A percentile compares a stretch with the other conserved stretches of the same genome.
These are phyloP conservation scores for Ogataea parapolymorpha DNA, from an alignment of 805 yeast genomes.

Conservation along the genomic window DNA sequence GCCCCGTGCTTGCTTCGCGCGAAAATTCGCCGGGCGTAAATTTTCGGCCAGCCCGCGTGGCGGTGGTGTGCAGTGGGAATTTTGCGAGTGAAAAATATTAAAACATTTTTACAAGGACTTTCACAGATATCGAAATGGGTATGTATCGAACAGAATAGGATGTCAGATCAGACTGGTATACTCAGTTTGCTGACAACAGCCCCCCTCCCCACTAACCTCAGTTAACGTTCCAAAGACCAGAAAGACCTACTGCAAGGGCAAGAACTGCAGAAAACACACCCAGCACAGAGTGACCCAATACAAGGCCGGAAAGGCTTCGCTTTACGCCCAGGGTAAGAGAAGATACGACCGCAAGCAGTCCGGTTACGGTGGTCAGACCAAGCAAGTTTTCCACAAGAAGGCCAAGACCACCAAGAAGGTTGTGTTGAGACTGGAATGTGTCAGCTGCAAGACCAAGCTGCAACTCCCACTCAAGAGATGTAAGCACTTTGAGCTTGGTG, in stretches of 20 bases:
- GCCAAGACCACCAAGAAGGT: conserved; percentile 99
- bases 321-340: conserved; percentile 99
- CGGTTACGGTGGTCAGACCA: conserved; percentile 99
- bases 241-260: conserved; percentile 99
- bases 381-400: conserved; percentile 99
- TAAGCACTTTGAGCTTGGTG: conserved; percentile 99
- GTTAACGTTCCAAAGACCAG: conserved; percentile 99
- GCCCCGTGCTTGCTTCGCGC: neutral
- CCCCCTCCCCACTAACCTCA: conserved; percentile 28
- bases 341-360: conserved; percentile 99
- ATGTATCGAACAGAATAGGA: conserved; percentile 5
- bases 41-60: neutral
- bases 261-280: conserved; percentile 98
- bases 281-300: conserved; percentile 99
- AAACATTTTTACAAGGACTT: conserved; percentile 6
- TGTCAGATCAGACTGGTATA: neutral
- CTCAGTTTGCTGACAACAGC: neutral
- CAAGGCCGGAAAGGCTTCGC: conserved; percentile 99
- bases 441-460: conserved; percentile 96
- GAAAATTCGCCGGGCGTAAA: neutral
- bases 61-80: conserved; percentile 1
- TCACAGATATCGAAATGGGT: conserved; percentile 20
- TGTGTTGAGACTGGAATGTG: conserved; percentile 98
- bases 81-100: conserved; percentile 7
- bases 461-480: conserved; percentile 98